Base-by-base conservation (phyloP, 2,329 filamentous ascomycete species). In the Pleurostoma richardsiae region DNA sequence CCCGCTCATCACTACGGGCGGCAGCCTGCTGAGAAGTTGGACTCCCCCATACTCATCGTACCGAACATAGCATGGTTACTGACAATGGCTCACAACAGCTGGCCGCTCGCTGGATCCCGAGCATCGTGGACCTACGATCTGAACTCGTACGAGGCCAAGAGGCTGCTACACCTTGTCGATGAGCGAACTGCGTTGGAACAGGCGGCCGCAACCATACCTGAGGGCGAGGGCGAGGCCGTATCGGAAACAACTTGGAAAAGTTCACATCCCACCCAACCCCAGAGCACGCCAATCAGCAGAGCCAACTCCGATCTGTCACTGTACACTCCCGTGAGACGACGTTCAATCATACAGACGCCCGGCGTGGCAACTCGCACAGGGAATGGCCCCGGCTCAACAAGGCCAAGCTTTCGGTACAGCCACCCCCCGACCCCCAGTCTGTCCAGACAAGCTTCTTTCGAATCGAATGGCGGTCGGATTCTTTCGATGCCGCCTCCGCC, bases 241-340 rank as follows among this genome's bases (percentile, higher is more conserved):
- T 19, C 19, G 19, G 19, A 19, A 19, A 19, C 19, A 19, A 19
- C 19, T 19, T 19, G 19, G 19, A 19, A 64, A 47, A 67, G 60
- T 55, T 64, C 63, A 2, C 60, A 66, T 41, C 59, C 67, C 4
- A 50, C 58, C 39, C 50, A 58, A 10, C 44, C 57, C 5, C 47
- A 58, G 10, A 59, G 52, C 27, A 45, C 61, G 4, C 51, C 59
- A 2, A 59, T 74, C 6, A 58, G 61, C 10, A 63, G 69, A 10
- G 61, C 66, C n/a, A 68, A 68, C 47, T 79, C 77, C 5, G 76
- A 79, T 29, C 49, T 69, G 3, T 71, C 72, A 4, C 53, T 76
- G 8, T 76, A 72, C 52, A 69, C 70, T 29, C 72, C 74, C 4
- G 65, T 73, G 47, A 68, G 74, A 19, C 66, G 74, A 39, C 68